Evolutionary conservation across 2,329 filamentous ascomycete species (phyloP).

Genomic region (Phialophora expanda): DNA sequence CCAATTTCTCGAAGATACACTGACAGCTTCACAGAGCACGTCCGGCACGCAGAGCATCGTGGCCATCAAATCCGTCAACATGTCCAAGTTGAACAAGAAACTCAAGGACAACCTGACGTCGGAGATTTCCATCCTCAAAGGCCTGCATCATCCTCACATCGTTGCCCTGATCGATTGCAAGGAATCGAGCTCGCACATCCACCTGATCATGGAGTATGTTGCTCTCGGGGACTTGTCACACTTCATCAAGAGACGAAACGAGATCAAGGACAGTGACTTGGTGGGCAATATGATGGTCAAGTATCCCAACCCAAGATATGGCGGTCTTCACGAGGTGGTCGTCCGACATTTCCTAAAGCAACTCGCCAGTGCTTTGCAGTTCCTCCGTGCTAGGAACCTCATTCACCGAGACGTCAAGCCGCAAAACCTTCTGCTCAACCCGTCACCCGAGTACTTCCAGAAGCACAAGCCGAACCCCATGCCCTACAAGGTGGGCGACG

Average conservation of each 20-base stretch:
- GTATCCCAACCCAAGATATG: constrained; percentile 81
- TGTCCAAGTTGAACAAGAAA: constrained; percentile 89
- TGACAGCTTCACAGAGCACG: constrained; percentile 33
- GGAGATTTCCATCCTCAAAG: constrained; percentile 95
- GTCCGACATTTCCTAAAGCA: constrained; percentile 96
- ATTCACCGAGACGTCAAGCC: constrained; percentile 98
- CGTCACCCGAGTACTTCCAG: constrained; percentile 73
- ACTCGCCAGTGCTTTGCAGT: constrained; percentile 87
- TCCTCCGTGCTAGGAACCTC: constrained; percentile 81
- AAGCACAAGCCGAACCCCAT: constrained; percentile 65
- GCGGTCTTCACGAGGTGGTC: constrained; percentile 95
- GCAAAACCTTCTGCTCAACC: constrained; percentile 90
- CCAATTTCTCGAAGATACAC: constrained; percentile 22
- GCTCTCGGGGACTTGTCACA: constrained; percentile 91
- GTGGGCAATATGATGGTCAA: constrained; percentile 90
- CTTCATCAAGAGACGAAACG: constrained; percentile 93
- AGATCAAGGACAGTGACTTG: constrained; percentile 76
- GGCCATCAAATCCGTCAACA: constrained; percentile 95
- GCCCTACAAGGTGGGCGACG: constrained; percentile 77
- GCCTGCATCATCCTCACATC: constrained; percentile 92
- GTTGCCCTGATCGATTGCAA: constrained; percentile 94
- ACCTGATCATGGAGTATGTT: constrained; percentile 98
- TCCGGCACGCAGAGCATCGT: constrained; percentile 64
- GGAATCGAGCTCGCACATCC: constrained; percentile 85
- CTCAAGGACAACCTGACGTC: constrained; percentile 93